A percentile compares a stretch with the other conserved stretches of the same genome.
Conservation (phyloP, 106 monocot species). For the Iris macrosiphon region DNA sequence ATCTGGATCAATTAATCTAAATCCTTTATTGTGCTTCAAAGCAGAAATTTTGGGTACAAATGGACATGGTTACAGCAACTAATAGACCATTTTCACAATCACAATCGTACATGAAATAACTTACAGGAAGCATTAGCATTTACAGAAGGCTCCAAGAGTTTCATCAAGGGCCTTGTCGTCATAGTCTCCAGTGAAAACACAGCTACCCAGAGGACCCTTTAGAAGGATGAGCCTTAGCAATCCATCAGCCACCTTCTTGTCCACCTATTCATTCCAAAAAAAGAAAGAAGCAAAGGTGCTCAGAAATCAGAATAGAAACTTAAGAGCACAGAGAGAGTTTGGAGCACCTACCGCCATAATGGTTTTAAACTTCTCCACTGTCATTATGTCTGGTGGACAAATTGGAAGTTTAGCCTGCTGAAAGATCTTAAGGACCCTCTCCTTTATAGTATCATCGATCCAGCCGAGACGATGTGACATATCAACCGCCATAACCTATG, state of each 20-base stretch:
- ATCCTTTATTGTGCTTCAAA: too few relatives aligned
- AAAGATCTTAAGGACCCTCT: constrained; percentile 38
- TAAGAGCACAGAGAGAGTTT: neutral
- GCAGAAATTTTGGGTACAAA: too few relatives aligned
- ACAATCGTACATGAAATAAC: too few relatives aligned
- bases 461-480: constrained; percentile 83
- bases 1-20: too few relatives aligned
- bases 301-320: too few relatives aligned
- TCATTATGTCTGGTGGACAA: constrained; percentile 72
- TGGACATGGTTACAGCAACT: too few relatives aligned
- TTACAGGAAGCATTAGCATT: constrained; percentile 18
- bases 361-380: constrained; percentile 70
- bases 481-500: constrained; percentile 84
- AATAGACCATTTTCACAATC: too few relatives aligned
- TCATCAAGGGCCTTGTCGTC: constrained; percentile 71
- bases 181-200: constrained; percentile 87
- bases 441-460: constrained; percentile 59
- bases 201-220: constrained; percentile 78
- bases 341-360: constrained; percentile 58
- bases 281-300: neutral
- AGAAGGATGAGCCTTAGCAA: constrained; percentile 85
- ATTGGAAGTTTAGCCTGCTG: constrained; percentile 58
- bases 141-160: constrained; percentile 79
- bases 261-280: constrained; percentile 38
- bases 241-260: constrained; percentile 95